Conservation (phyloP, 768 basidiomycete species). For the Grammothele lineata region DNA sequence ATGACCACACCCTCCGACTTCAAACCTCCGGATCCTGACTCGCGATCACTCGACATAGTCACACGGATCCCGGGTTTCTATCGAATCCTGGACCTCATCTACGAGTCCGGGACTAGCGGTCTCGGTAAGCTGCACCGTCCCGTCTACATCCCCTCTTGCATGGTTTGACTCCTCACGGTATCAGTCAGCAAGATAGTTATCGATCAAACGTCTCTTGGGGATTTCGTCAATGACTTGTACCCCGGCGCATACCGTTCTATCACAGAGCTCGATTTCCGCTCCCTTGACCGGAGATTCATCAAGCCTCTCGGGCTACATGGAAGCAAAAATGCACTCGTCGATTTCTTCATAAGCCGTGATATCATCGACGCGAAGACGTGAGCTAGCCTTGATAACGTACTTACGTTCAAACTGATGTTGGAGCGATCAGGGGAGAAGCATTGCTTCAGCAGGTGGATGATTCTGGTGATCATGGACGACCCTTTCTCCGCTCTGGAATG, state of each 20-base stretch:
- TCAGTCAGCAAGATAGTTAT: constrained; percentile 66
- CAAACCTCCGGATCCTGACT: too few species aligned
- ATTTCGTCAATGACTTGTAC: constrained; percentile 43
- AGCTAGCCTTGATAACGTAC: constrained; percentile 34
- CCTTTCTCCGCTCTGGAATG: constrained; percentile 47
- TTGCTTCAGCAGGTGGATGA: too few species aligned
- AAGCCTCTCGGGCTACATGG: constrained; percentile 58
- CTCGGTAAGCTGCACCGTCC: too few species aligned
- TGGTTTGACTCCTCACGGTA: neutral
- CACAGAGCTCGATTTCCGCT: constrained; percentile 53
- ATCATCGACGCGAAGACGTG: too few species aligned
- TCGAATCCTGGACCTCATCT: constrained; percentile 52
- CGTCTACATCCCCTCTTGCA: constrained; percentile 2
- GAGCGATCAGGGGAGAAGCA: too few species aligned
- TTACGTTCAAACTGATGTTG: constrained; percentile 26
- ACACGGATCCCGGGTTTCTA: too few species aligned
- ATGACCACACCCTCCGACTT: too few species aligned
- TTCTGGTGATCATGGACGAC: too few species aligned
- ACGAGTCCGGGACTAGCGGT: constrained; percentile 46
- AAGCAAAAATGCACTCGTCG: constrained; percentile 45
- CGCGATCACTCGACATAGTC: too few species aligned
- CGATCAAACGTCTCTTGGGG: constrained; percentile 42
- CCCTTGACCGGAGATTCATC: constrained; percentile 41
- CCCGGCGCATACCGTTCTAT: constrained; percentile 52
- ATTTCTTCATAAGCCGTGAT: constrained; percentile 35